Base-by-base conservation (phyloP, 495 filamentous ascomycete genomes). In the Talaromyces proteolyticus region DNA sequence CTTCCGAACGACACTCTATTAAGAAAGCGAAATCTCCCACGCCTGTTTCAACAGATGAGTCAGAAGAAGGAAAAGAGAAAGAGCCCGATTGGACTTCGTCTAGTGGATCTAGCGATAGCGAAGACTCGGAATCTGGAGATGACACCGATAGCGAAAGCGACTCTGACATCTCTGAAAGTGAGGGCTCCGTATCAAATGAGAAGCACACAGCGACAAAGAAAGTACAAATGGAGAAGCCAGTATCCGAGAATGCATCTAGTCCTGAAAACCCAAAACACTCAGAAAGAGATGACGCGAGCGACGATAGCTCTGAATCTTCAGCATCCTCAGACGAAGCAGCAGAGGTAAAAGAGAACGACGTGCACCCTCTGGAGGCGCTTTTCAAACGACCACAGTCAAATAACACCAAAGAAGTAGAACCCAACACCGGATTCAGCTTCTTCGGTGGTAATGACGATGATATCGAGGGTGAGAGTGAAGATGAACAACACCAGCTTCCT, bases 291-390 rank as follows among this genome's bases (percentile, higher is more conserved):
- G 14, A 34, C 8, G 29, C 29, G 1, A 34, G 29, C 29, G 44
- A 47, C 18, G 29, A 22, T 19, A 47, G 8, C 44, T 47, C 44
- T 14, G 17, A 47, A 7, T 12, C 44, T 3, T 22, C 44, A 36
- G 16, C 38, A 17, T 20, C 38, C 18, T 6, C 12, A 20, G 38
- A 20, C 18, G 12, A 12, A 4, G 20, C 49, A 25, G 19, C 16
- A 17, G 18, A 21, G 43, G 21, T 12, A 6, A 16, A 46, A 22
- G 40, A 55, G 16, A 72, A 68, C 56, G 83, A 86, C 53, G 72
- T 93, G 11, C 89, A 95, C 55, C 91, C 91, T 0, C 71, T 95
- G 10, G 91, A 96, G 69, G 87, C 89, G 0, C 78, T 96, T 6
- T 96, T 91, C 74, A 96, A 95, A 59, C 81, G 80, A 10, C 74